Conservation (phyloP, 1,284 basidiomycete species). For the Apiotrichum mycotoxinovorans region DNA sequence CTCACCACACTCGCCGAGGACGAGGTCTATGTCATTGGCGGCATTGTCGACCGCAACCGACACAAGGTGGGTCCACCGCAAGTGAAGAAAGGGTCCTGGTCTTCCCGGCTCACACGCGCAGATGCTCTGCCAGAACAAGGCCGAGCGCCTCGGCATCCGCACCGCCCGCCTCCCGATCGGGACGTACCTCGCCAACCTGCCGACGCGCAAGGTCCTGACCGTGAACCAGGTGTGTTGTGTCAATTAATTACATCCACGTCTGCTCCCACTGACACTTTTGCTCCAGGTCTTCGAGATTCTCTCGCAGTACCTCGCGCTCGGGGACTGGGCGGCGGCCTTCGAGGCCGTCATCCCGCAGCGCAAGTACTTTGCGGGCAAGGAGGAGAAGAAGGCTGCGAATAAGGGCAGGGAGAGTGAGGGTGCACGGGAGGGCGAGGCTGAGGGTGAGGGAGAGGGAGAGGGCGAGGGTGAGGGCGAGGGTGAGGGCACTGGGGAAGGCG, state of each 20-base stretch:
- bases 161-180: conserved; percentile 91
- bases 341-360: conserved; percentile 81
- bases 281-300: conserved; percentile 78
- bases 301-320: conserved; percentile 76
- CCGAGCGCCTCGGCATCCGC: conserved; percentile 66
- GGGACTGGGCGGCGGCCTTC: conserved; percentile 78
- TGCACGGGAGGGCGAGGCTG: conserved; percentile 10
- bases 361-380: conserved; percentile 59
- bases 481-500: conserved; percentile 3
- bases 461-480: neutral
- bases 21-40: conserved; percentile 93
- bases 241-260: neutral
- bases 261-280: neutral
- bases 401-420: conserved; percentile 10
- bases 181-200: conserved; percentile 72
- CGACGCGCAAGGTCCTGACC: conserved; percentile 90
- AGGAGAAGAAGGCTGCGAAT: conserved; percentile 18
- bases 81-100: too few species aligned
- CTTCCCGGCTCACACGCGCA: too few species aligned
- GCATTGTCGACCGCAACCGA: conserved; percentile 93
- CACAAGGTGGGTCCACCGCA: conserved; percentile 71
- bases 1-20: conserved; percentile 72
- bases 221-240: conserved; percentile 72
- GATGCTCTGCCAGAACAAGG: conserved; percentile 87
- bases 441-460: conserved; percentile 13